phyloP scores from a whole-genome alignment of 2,329 filamentous ascomycete genomes.

The Harringtonia lauricola region DNA sequence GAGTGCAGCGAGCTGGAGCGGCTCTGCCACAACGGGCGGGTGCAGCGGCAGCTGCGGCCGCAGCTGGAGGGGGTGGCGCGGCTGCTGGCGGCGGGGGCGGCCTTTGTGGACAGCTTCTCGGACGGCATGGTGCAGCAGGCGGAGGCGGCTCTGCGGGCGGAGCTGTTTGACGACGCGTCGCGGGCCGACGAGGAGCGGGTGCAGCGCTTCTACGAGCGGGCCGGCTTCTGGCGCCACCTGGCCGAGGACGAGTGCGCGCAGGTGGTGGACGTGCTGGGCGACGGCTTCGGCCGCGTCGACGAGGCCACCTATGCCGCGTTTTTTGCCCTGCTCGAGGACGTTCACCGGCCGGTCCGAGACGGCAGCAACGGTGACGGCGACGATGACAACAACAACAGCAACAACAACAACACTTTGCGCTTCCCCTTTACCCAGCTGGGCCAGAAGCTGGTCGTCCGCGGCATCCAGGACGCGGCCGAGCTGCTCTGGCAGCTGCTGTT shows the following conservation, averaged over 20 bases:
- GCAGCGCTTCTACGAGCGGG: slow-evolving; percentile 65
- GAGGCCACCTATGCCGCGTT: slow-evolving; percentile 43
- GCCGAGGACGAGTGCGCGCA: slow-evolving; percentile 70
- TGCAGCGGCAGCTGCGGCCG: slow-evolving; percentile 14
- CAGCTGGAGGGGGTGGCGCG: slow-evolving; percentile 33
- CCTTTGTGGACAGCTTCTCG: slow-evolving; percentile 60
- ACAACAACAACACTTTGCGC: slow-evolving; percentile 30
- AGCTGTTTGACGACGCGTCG: slow-evolving; percentile 64
- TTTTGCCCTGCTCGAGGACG: slow-evolving; percentile 35
- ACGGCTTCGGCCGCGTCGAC: slow-evolving; percentile 49
- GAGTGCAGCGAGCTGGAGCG: slow-evolving; percentile 70
- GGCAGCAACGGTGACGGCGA: no score
- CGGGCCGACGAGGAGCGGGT: slow-evolving; percentile 64
- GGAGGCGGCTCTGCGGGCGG: slow-evolving; percentile 54
- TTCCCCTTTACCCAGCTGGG: slow-evolving; percentile 64
- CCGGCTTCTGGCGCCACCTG: slow-evolving; percentile 67
- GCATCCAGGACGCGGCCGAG: slow-evolving; percentile 67
- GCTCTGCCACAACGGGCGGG: slow-evolving; percentile 56
- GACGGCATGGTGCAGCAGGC: slow-evolving; percentile 59
- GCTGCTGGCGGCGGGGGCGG: slow-evolving; percentile 57
- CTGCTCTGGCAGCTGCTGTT: slow-evolving; percentile 65
- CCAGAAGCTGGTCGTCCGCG: slow-evolving; percentile 60
- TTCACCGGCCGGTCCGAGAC: no score
- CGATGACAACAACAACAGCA: no score
- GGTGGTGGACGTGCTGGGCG: slow-evolving; percentile 58